Evolutionary conservation across 768 basidiomycete species (phyloP).

Genomic region (Boletus insuetus): DNA sequence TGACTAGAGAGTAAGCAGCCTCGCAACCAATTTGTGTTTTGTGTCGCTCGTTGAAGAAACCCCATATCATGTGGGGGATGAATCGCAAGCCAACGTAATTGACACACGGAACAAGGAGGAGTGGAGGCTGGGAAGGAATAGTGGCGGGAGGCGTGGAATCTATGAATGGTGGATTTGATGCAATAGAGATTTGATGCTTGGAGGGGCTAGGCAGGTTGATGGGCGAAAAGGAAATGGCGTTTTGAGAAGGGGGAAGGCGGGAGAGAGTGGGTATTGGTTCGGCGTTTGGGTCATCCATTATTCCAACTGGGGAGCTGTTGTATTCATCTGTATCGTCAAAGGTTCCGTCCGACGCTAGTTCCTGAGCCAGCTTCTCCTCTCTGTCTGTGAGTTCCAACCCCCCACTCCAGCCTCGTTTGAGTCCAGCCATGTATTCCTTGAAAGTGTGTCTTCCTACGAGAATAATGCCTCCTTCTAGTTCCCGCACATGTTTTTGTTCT

Average conservation of each 20-base stretch:
- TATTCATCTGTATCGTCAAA: slow-evolving; percentile 67
- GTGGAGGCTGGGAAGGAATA: slow-evolving; percentile 74
- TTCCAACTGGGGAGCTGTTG: slow-evolving; percentile 21
- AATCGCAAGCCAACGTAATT: slow-evolving; percentile 80
- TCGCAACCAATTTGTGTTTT: slow-evolving; percentile 81
- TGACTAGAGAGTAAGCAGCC: slow-evolving; percentile 73
- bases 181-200: slow-evolving; percentile 11
- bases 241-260: slow-evolving; percentile 34
- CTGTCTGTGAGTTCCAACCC: slow-evolving; percentile 62
- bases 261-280: slow-evolving; percentile 43
- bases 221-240: slow-evolving; percentile 34
- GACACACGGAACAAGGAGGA: slow-evolving; percentile 72
- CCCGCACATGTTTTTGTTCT: slow-evolving; percentile 51
- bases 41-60: slow-evolving; percentile 86
- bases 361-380: slow-evolving; percentile 67
- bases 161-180: slow-evolving; percentile 24
- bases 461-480: slow-evolving; percentile 80
- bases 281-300: slow-evolving; percentile 29
- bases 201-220: slow-evolving; percentile 25
- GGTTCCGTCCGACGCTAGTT: slow-evolving; percentile 66
- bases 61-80: slow-evolving; percentile 87
- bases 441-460: slow-evolving; percentile 86
- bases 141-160: slow-evolving; percentile 48
- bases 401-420: slow-evolving; percentile 82
- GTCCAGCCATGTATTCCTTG: slow-evolving; percentile 92